Base-by-base conservation (phyloP, 148 eudicot species). In the Rhododendron mucronatum region DNA sequence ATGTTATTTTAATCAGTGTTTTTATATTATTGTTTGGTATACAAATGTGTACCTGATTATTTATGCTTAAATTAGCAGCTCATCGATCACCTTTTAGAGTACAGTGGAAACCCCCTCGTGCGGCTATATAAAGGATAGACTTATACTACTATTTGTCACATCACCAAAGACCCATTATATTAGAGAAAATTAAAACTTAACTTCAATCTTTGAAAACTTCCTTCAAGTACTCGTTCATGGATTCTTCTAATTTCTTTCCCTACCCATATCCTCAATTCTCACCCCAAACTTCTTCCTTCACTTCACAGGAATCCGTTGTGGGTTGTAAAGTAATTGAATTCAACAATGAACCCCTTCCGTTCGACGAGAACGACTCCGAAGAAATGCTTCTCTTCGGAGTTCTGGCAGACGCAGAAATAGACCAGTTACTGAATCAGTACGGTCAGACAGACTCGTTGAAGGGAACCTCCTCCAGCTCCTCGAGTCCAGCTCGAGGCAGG, bases 381-480 rank as follows among this genome's bases (percentile, higher is more conserved):
- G 85, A 83, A 20, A 83, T 83, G 85, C 26, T 83, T 67, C 85
- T 83, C 57, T 45, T 83, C 57, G 77, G 85, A 65, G 41, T 83
- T 26, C n/a, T 83, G 3, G 23, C 39, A 1, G 55, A 45, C 3
- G 75, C 77, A 9, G 53, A 37, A 2, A 21, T 6, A 1, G 51
- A 39, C 47, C 2, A 20, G 76, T 30, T 30, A 30, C 33, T 30
- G 39, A 71, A 1, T 71, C 76, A 30, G 37, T 28, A 53, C 16
- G 15, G 76, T 13, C 76, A 69, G 3, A 30, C 48, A 8, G 79
- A 75, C 3, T 75, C 79, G 1, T 37, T 39, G 0, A 39, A 18
- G 45, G 45, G 23, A 13, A 26, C 9, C 20, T 63, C 75, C 7
- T 65, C 30, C 10, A 33, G 6, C 53, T 7, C 51, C 20, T 21